phyloP scores from a whole-genome alignment of 2,329 filamentous ascomycete genomes.

The Cladophialophora bantiana region DNA sequence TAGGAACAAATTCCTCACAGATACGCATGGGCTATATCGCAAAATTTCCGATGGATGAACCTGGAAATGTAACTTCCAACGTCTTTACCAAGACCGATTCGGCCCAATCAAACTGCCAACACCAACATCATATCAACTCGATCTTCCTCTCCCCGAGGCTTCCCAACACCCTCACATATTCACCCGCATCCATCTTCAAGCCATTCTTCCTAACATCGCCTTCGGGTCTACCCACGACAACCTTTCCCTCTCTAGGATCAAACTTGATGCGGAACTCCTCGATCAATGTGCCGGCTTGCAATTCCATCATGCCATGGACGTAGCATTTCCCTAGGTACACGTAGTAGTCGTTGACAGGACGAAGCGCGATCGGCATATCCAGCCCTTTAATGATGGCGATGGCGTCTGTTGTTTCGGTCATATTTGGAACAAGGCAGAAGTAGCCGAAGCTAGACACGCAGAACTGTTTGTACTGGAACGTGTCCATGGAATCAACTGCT shows the following conservation, averaged over 20 bases:
- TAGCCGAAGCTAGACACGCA: conserved; percentile 16
- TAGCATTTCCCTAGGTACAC: conserved; percentile 28
- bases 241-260: conserved; percentile 8
- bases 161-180: conserved; percentile 26
- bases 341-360: conserved; percentile 20
- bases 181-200: conserved; percentile 26
- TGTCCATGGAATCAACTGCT: conserved; percentile 23
- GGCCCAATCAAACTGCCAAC: neutral
- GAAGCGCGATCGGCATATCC: conserved; percentile 29
- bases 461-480: conserved; percentile 23
- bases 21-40: too few relatives aligned
- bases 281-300: conserved; percentile 22
- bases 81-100: neutral
- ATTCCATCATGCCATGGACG: conserved; percentile 33
- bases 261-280: conserved; percentile 30
- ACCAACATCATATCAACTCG: conserved; percentile 21
- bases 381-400: conserved; percentile 28
- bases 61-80: neutral
- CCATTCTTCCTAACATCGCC: conserved; percentile 29
- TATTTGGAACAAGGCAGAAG: conserved; percentile 25
- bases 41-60: too few relatives aligned
- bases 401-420: conserved; percentile 14
- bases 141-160: conserved; percentile 24
- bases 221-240: conserved; percentile 17
- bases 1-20: too few relatives aligned